Conservation (phyloP, 179 eudicot genomes). For the Spergularia azorica region DNA sequence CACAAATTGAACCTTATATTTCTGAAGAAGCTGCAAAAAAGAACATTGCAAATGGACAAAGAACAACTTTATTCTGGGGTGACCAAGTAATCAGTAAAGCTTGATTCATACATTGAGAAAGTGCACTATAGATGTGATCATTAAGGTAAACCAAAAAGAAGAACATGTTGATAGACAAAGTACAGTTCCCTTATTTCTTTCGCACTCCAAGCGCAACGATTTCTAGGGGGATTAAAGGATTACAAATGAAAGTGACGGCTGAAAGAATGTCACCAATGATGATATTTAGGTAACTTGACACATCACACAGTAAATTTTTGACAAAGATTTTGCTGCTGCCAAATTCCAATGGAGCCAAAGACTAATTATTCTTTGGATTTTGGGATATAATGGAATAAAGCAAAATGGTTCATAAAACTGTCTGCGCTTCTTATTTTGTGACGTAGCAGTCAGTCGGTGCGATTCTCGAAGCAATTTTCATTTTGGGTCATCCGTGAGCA, state of each 20-base stretch:
- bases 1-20: conserved; percentile 69
- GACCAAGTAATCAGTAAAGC: conserved; percentile 3
- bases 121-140: neutral
- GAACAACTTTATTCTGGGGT: neutral
- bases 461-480: too few relatives aligned
- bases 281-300: neutral
- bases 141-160: neutral
- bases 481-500: too few relatives aligned
- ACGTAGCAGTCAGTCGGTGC: too few relatives aligned
- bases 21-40: conserved; percentile 90
- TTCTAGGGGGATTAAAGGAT: neutral
- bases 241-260: neutral
- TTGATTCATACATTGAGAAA: neutral
- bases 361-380: too few relatives aligned
- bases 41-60: conserved; percentile 8
- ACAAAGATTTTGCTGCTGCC: neutral
- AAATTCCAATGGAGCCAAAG: too few relatives aligned
- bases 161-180: neutral
- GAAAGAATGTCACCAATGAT: conserved; percentile 5
- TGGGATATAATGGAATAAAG: too few relatives aligned
- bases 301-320: neutral
- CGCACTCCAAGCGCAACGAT: neutral
- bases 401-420: too few relatives aligned
- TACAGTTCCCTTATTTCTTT: too few relatives aligned
- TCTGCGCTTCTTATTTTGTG: too few relatives aligned